phyloP scores from a whole-genome alignment of 73 alveolate genomes.

The Paramecium biaurelia region DNA sequence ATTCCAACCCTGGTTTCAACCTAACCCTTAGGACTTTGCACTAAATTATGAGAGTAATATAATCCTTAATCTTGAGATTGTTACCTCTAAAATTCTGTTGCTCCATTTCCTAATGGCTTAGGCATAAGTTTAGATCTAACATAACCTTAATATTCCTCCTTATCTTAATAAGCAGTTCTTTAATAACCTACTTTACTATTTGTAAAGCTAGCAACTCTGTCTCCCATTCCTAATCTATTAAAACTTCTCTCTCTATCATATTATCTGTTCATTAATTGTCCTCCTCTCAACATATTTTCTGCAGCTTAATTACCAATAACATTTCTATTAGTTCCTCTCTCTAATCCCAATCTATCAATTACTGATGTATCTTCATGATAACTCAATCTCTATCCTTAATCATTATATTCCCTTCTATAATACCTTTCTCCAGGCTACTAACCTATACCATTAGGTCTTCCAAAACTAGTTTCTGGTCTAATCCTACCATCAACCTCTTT shows the following conservation, averaged over 20 bases:
- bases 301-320: not conserved
- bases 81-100: not conserved
- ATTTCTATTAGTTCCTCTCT: constrained; percentile 10
- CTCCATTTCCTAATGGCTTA: not conserved
- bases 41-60: not conserved
- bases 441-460: not conserved
- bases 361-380: not conserved
- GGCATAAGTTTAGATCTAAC: not conserved
- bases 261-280: not conserved
- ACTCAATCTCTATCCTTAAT: not conserved
- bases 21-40: not conserved
- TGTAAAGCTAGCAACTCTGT: not conserved
- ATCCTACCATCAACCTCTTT: not conserved
- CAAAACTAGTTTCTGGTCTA: constrained; percentile 23
- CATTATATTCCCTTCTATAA: not conserved
- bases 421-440: not conserved
- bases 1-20: not conserved
- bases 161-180: constrained; percentile 26
- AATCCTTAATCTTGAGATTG: not conserved
- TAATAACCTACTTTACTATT: constrained; percentile 4
- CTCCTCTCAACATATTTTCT: constrained; percentile 23
- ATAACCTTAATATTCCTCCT: not conserved
- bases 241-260: not conserved
- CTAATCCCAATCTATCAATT: constrained; percentile 36
- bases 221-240: not conserved